Conservation (phyloP, 2,329 filamentous ascomycete species). For the Knufia fluminis region DNA sequence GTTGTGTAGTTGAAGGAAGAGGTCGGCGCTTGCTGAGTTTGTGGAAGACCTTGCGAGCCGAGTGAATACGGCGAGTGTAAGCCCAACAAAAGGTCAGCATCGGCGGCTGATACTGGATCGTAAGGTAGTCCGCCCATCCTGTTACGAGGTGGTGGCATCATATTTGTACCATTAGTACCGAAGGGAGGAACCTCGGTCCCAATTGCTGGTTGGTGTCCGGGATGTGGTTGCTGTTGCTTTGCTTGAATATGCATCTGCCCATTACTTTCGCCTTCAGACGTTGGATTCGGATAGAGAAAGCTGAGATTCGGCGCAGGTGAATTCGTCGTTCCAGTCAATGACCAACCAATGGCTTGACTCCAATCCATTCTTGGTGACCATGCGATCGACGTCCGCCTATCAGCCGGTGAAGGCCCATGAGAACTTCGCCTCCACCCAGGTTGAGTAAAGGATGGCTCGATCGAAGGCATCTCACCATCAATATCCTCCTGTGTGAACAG, state of each 20-base stretch:
- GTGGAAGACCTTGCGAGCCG: constrained; percentile 12
- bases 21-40: constrained; percentile 17
- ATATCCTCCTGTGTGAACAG: constrained; percentile 64
- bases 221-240: neutral
- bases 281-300: constrained; percentile 59
- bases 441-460: constrained; percentile 41
- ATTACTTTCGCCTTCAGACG: constrained; percentile 7
- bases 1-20: constrained; percentile 16
- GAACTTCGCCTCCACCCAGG: constrained; percentile 40
- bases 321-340: constrained; percentile 77
- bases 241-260: neutral
- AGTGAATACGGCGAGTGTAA: constrained; percentile 38
- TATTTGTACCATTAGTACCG: constrained; percentile 8
- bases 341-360: constrained; percentile 66
- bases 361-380: constrained; percentile 42
- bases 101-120: constrained; percentile 31
- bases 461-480: constrained; percentile 53
- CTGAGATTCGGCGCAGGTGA: constrained; percentile 77
- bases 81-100: constrained; percentile 41
- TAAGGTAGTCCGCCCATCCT: constrained; percentile 27
- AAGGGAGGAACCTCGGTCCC: neutral
- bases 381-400: constrained; percentile 23
- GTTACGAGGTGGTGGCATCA: constrained; percentile 26
- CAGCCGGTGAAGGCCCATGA: constrained; percentile 26
- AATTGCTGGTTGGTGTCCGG: neutral